Conservation (phyloP, 2,329 filamentous ascomycete species). For the Alternaria metachromatica region DNA sequence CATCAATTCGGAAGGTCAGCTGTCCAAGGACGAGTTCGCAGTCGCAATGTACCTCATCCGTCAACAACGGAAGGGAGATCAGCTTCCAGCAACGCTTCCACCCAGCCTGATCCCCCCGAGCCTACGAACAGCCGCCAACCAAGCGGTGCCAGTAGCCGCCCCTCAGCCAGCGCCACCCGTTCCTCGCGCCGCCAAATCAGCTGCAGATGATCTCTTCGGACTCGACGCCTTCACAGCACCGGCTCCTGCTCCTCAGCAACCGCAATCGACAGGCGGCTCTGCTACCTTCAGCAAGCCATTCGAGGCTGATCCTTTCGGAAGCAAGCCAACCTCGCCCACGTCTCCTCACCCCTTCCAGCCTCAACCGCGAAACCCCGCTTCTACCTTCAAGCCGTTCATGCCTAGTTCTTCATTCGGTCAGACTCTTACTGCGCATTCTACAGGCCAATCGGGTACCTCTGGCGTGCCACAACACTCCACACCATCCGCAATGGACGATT, state of each 20-base stretch:
- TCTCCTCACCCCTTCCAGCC: constrained; percentile 60
- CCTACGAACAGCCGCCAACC: constrained; percentile 66
- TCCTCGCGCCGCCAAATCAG: constrained; percentile 66
- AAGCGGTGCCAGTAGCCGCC: constrained; percentile 57
- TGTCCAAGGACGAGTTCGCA: constrained; percentile 90
- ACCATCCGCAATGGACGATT: constrained; percentile 72
- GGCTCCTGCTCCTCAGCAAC: constrained; percentile 60
- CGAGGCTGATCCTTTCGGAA: constrained; percentile 69
- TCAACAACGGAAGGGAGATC: constrained; percentile 76
- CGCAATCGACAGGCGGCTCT: constrained; percentile 78
- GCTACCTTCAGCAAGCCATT: constrained; percentile 50
- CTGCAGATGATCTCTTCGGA: constrained; percentile 91
- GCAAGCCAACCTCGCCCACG: constrained; percentile 58
- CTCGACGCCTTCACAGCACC: constrained; percentile 72
- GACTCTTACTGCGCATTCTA: constrained; percentile 76
- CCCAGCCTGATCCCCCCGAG: constrained; percentile 84
- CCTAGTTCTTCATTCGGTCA: constrained; percentile 93
- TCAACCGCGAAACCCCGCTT: constrained; percentile 51
- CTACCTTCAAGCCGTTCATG: constrained; percentile 85
- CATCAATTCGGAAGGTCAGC: constrained; percentile 84
- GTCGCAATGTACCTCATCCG: constrained; percentile 97
- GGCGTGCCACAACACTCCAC: constrained; percentile 51
- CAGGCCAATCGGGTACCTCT: constrained; percentile 64
- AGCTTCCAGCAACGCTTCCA: constrained; percentile 78
- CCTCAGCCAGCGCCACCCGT: constrained; percentile 51